Base-by-base conservation (phyloP, 768 basidiomycete genomes). In the Galerina marginata region DNA sequence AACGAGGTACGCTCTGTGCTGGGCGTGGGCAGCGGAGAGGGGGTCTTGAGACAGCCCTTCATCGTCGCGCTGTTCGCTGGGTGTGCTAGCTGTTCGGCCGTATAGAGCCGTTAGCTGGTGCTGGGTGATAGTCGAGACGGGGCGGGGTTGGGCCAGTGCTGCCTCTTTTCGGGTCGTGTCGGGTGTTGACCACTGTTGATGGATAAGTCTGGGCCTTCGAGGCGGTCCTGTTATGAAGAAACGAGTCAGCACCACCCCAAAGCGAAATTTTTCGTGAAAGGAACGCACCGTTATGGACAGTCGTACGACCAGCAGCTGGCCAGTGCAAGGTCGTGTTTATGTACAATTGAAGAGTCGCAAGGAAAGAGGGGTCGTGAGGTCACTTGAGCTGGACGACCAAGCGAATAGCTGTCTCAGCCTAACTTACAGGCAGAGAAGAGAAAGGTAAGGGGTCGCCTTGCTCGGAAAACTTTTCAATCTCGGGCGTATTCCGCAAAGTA, bases 41-140 rank as follows among this genome's bases (percentile, higher is more conserved):
- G 54, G 25, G 54, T 58, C 63, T 78, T 79, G 40, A 79, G 65
- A 65, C 78, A 79, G 65, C 77, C 76, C 62, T 77, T 79, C 75
- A 78, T 77, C 7, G 37, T 23, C 47, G 37, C 25, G 36, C 10
- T 15, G 37, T 12, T 46, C 39, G 14, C 43, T 45, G 14, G 20
- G 16, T 54, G 39, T 39, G 54, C 42, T 14, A 33, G 44, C 33
- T 55, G 16, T 52, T 39, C 37, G 50, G 20, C 14, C 39, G 46
- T 47, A 16, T 23, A 25, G 20, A 47, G 46, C 46, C 46, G 46
- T 10, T 26, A 26, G 20, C 46, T 20, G 46, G 25, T 20, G 46
- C 11, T 26, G 50, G 50, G 11, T 4, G 37, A 52, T 39, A 12
- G 50, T 20, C 40, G 50, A 52, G 37, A 39, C 50, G 38, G 40